Evolutionary conservation across 23 red algal genomes (phyloP).

Genomic region (Chondrus crispus): DNA sequence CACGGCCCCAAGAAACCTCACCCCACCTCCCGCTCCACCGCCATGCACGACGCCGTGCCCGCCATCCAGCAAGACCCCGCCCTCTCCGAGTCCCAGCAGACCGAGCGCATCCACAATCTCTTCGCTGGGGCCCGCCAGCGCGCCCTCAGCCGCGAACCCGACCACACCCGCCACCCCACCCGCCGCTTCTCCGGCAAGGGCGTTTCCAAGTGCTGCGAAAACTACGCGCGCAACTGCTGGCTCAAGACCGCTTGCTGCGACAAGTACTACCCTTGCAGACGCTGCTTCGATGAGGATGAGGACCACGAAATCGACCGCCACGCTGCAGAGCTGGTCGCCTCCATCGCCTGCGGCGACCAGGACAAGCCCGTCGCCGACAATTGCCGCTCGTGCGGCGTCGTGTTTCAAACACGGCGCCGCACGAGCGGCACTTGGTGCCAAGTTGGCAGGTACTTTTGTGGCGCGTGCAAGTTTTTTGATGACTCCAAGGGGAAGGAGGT

Average conservation of each 20-base stretch:
- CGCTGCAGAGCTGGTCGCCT: conserved; percentile 41
- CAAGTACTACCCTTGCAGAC: conserved; percentile 49
- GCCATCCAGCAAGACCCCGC: not conserved
- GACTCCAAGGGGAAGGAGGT: conserved; percentile 15
- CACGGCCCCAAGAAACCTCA: not conserved
- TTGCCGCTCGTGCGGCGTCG: conserved; percentile 40
- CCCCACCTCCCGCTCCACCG: not conserved
- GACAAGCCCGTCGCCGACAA: conserved; percentile 29
- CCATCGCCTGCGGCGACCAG: conserved; percentile 41
- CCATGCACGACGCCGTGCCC: not conserved
- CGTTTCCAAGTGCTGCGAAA: conserved; percentile 12
- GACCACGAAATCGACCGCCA: conserved; percentile 65
- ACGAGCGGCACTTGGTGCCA: no score
- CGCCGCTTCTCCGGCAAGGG: conserved; percentile 15
- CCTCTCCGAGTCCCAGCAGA: not conserved
- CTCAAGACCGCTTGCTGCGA: conserved; percentile 45
- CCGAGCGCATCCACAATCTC: not conserved
- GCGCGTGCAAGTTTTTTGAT: conserved; percentile 70
- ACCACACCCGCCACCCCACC: not conserved
- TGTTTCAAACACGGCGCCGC: no score
- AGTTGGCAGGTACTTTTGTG: conserved; percentile 79
- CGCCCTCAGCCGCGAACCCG: not conserved
- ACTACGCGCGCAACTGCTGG: conserved; percentile 66
- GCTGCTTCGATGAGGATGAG: conserved; percentile 62
- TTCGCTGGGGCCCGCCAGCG: not conserved